Evolutionary conservation across 1,284 basidiomycete genomes (phyloP).

Genomic region (Quambalaria eucalypti): DNA sequence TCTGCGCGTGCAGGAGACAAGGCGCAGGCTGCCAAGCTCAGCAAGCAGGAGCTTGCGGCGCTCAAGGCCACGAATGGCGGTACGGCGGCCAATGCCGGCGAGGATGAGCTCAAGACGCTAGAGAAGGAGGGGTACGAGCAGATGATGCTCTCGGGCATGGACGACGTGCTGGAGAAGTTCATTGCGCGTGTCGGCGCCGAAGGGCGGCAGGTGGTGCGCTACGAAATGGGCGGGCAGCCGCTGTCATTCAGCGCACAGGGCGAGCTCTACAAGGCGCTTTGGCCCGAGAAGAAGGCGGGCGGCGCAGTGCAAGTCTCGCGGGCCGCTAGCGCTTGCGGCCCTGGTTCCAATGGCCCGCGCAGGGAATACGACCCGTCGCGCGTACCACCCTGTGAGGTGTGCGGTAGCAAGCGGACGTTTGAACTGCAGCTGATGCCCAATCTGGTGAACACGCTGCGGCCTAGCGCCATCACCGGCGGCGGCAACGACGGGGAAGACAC

Average conservation of each 20-base stretch:
- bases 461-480: constrained; percentile 11
- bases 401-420: constrained; percentile 32
- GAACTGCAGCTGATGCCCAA: constrained; percentile 47
- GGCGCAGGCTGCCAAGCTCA: constrained; percentile 3
- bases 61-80: constrained; percentile 7
- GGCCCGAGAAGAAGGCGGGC: constrained; percentile 21
- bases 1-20: constrained; percentile 16
- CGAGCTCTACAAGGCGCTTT: constrained; percentile 24
- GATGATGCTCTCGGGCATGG: constrained; percentile 34
- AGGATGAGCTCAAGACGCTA: constrained; percentile 19
- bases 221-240: constrained; percentile 38
- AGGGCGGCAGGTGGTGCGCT: constrained; percentile 38
- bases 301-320: not conserved
- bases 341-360: not conserved
- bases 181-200: constrained; percentile 29
- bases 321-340: not conserved
- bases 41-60: not conserved
- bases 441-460: constrained; percentile 34
- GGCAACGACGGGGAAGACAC: constrained; percentile 9
- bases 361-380: constrained; percentile 3
- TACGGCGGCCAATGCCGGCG: constrained; percentile 9
- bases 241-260: constrained; percentile 33
- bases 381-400: constrained; percentile 28
- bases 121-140: constrained; percentile 39
- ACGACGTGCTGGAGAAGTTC: constrained; percentile 41